phyloP scores from a whole-genome alignment of 1,284 basidiomycete species.

The Meira miltonrushii region DNA sequence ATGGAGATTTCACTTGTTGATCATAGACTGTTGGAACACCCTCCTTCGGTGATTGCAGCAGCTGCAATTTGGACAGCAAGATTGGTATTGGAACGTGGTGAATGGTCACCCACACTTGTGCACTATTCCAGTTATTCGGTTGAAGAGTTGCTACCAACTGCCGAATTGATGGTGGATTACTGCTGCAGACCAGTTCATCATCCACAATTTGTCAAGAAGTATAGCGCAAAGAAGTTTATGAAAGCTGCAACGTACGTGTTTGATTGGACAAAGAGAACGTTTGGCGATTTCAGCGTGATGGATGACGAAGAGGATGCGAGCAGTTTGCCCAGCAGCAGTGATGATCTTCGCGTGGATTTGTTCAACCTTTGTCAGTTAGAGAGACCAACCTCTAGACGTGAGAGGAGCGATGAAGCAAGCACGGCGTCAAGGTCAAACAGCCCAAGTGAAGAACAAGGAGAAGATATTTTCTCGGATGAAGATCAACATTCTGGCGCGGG shows the following conservation, averaged over 20 bases:
- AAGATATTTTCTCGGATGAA: neutral
- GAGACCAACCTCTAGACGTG: neutral
- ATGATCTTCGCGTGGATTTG: neutral
- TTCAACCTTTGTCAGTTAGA: neutral
- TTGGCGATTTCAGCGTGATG: conserved; percentile 17
- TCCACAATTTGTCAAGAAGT: conserved; percentile 50
- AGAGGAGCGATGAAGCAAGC: neutral
- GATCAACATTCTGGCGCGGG: neutral
- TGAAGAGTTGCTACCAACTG: conserved; percentile 74
- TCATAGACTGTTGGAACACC: conserved; percentile 71
- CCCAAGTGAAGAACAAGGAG: neutral
- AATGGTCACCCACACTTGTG: conserved; percentile 76
- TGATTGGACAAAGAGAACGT: conserved; percentile 44
- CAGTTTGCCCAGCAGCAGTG: no score
- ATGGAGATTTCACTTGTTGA: conserved; percentile 86
- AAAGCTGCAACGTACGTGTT: conserved; percentile 44
- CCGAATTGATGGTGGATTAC: conserved; percentile 90
- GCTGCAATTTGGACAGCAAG: conserved; percentile 87
- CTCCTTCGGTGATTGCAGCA: conserved; percentile 81
- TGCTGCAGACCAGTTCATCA: conserved; percentile 42
- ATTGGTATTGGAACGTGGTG: conserved; percentile 71
- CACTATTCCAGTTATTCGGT: conserved; percentile 89
- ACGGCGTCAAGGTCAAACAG: neutral
- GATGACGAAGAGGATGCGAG: conserved; percentile 12
- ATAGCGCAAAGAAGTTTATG: conserved; percentile 52